Base-by-base conservation (phyloP, 2,329 filamentous ascomycete species). In the Cladosporium sp. region DNA sequence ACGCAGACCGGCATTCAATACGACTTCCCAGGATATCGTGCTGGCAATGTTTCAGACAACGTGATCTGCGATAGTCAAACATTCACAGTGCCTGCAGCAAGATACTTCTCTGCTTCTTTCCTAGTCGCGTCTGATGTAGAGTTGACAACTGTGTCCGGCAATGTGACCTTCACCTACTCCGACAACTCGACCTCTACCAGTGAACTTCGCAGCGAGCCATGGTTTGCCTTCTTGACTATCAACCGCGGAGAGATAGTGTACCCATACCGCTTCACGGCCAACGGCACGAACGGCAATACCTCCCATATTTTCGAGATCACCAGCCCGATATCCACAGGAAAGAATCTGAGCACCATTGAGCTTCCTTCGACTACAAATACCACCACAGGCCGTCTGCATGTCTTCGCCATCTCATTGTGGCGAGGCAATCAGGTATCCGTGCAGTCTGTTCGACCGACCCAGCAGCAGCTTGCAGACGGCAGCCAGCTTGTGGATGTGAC, bases 241-340 rank as follows among this genome's bases (percentile, higher is more conserved):
- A 70, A 72, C 49, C 73, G 73, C 4, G 74, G 74, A 32, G 74
- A 75, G 50, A 62, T 75, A 17, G 64, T 75, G 10, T 74, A 75
- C 50, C 72, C 74, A 3, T 72, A 71, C 60, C 70, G 70, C 17
- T 58, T 72, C 17, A 73, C 71, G 0, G 35, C 62, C 2, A 73
- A 74, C 55, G 64, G 61, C 13, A 65, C 61, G 7, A 48, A 48
- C 3, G 25, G 45, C 12, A 48, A 48, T n/a, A 66, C 71, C 3
- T 70, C 75, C 56, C 74, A 67, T 60, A 75, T 70, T 69, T 2
- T 72, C 68, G 6, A 75, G 73, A 51, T 70, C 73, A 19, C 62
- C 75, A 10, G 61, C 67, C 10, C 71, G 68, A 6, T 56, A 74
- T 36, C 68, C 64, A 9, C 62, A 75, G n/a, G 73, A 72, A 13